Base-by-base conservation (phyloP, 208 protist genomes). In the Zelonia costaricensis region DNA sequence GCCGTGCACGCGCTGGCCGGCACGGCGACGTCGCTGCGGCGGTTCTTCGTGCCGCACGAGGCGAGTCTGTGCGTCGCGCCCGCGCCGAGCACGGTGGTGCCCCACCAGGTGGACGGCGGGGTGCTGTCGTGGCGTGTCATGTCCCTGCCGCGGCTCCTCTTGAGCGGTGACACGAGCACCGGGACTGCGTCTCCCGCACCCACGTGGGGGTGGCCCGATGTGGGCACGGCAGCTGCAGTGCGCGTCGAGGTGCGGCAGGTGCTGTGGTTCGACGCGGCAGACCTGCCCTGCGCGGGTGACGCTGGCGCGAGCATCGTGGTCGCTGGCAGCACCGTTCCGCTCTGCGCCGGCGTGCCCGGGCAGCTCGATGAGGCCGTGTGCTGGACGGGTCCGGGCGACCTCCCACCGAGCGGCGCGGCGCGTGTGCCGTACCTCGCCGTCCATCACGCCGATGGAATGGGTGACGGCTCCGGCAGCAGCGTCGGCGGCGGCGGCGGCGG, bases 41-140 rank as follows among this genome's bases (percentile, higher is more conserved):
- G 22, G 33, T 72, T 72, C 36, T 72, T 72, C 9, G 47, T 35
- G 0, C 66, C 43, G 3, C 66, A 72, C 40, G 57, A 72, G 40
- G 31, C 44, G 5, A 57, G 45, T 23, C 18, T 72, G 20, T 57
- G 15, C 30, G 23, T 72, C n/a, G 28, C 35, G 1, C 36, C 57
- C 3, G 57, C 61, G 33, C 28, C 25, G 16, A 51, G 57, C 49
- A 38, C 35, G 10, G 42, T 22, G 6, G 5, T 47, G 13, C 66
- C 66, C 3, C 42, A 31, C 1, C 31, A 40, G 16, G 42, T 60
- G 3, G 66, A 46, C 36, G 40, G 46, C 0, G 66, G 66, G 23
- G 57, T 65, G 30, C 57, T 72, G 40, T 47, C 49, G 12, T 59
- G 48, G 49, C 49, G 44, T 33, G 33, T 72, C 40, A 48, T 48